Base-by-base conservation (phyloP, 2,329 filamentous ascomycete species). In the Pestalotiopsis sp. region DNA sequence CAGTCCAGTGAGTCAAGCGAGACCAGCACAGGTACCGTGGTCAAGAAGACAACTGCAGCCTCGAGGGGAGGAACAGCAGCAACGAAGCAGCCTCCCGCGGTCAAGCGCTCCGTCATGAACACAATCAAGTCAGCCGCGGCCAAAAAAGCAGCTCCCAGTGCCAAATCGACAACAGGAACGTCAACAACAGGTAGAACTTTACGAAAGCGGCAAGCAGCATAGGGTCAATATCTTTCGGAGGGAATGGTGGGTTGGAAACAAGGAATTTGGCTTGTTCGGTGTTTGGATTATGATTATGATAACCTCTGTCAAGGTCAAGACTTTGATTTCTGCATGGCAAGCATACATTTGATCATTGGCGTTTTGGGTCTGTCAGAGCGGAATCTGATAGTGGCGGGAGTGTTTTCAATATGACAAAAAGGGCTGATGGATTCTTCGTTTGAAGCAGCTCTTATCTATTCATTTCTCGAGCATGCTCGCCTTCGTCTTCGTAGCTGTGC, bases 1-100 rank as follows among this genome's bases (percentile, higher is more conserved):
- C 85, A 82, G 72, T 84, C 82, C 68, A 92, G 90, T 76, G 90
- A 90, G 75, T 84, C 87, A 17, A 92, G 90, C 73, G 88, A 91
- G 67, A 84, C 81, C 4, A 93, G 90, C 77, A 87, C 86, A 14
- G 86, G 88, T 7, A 92, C 91, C 0, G 88, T 92, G 25, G 84
- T 91, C 58, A 87, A 86, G 78, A 91, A 88, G 77, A 77, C 82
- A 58, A 77, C 80, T 27, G 77, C 81, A 36, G 77, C 81, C 4
- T 79, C 81, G 3, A 78, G 78, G 41, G 59, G 27, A 39, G 45
- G 45, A 13, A 75, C 81, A 36, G 74, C 80, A 5, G 81, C 78
- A 68, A 71, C 79, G 2, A 72, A 79, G 14, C 72, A 79, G 23
- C 78, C 83, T 1, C 76, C 83, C 1, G 74, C 78, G 3, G 70